Base-by-base conservation (phyloP, 352 stramenopile species). In the Phytophthora foliorum region DNA sequence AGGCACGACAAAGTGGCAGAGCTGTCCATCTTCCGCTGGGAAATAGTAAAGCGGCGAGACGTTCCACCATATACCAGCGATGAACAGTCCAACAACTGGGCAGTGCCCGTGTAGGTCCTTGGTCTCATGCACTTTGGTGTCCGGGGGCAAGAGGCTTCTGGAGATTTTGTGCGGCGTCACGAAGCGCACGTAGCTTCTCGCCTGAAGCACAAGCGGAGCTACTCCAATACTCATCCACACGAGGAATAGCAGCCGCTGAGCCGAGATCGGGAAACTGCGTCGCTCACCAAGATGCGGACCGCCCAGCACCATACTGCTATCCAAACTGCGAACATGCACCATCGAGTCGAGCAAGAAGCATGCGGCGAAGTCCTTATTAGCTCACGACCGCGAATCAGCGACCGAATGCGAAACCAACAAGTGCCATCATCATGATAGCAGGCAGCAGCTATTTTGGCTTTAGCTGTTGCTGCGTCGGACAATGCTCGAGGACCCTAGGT, bases 51-150 rank as follows among this genome's bases (percentile, higher is more conserved):
- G 16, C 6, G 71, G 71, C n/a, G 41, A 54, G 13, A 75, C 57
- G 48, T 78, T 78, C 67, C 71, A 78, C 71, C 71, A 78, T 14
- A 75, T 71, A 1, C 61, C 55, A 58, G 71, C 71, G 45, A 78
- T 64, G n/a, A 69, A 63, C 7, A 75, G 46, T 4, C 71, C 71
- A 22, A 60, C 61, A 31, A 73, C 61, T 4, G 71, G 71, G 41
- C 71, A 78, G 7, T 61, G 57, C 6, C 56, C n/a, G 11, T 31
- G 25, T 24, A 78, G 21, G 45, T 75, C 48, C 6, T 36, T 24
- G 2, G 42, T 67, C 13, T 66, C 21, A 0, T 50, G 39, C 3
- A 31, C 25, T 9, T 56, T 27, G 4, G 21, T 31, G 14, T 42
- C 25, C 17, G 25, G 34, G 9, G 67, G 31, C 5, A 74, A 27